These are phyloP conservation scores for Violaceomyces palustris DNA, from an alignment of 1,284 basidiomycete genomes.

Conservation along the genomic window DNA sequence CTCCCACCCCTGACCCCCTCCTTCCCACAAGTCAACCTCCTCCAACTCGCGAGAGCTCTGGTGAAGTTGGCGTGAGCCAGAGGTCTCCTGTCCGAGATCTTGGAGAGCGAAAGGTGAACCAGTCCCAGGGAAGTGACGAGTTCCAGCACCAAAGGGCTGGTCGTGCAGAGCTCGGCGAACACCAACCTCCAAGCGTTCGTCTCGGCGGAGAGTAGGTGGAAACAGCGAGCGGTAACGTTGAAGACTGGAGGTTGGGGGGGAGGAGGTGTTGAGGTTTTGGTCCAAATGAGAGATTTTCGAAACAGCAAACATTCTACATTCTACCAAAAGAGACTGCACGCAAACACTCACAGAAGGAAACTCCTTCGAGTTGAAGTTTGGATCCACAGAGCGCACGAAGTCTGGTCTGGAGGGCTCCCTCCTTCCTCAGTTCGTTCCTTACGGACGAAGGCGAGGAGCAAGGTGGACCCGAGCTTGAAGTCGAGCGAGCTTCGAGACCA, in stretches of 20 bases:
- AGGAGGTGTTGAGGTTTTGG: background rate
- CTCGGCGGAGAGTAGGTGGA: conserved; percentile 13
- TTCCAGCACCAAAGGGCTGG: conserved; percentile 6
- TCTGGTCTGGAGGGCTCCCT: conserved; percentile 5
- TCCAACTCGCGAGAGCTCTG: conserved; percentile 6
- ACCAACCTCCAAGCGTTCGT: conserved; percentile 13
- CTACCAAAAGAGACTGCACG: no score
- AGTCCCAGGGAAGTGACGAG: conserved; percentile 8
- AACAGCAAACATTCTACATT: no score
- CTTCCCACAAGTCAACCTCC: background rate
- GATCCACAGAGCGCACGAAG: conserved; percentile 5
- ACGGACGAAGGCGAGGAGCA: conserved; percentile 1
- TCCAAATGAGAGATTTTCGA: no score
- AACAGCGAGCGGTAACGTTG: conserved; percentile 14
- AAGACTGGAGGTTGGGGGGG: conserved; percentile 1
- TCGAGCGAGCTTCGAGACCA: no score
- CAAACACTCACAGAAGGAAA: no score
- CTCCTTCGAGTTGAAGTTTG: conserved; percentile 7
- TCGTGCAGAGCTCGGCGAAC: conserved; percentile 9
- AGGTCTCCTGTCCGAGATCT: conserved; percentile 2
- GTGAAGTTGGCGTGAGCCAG: conserved; percentile 10
- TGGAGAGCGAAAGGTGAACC: conserved; percentile 7
- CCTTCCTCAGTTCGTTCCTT: conserved; percentile 5
- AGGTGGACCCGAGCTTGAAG: background rate
- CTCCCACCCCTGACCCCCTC: no score